phyloP scores from a whole-genome alignment of 352 stramenopile genomes.

The Phytophthora pluvialis region DNA sequence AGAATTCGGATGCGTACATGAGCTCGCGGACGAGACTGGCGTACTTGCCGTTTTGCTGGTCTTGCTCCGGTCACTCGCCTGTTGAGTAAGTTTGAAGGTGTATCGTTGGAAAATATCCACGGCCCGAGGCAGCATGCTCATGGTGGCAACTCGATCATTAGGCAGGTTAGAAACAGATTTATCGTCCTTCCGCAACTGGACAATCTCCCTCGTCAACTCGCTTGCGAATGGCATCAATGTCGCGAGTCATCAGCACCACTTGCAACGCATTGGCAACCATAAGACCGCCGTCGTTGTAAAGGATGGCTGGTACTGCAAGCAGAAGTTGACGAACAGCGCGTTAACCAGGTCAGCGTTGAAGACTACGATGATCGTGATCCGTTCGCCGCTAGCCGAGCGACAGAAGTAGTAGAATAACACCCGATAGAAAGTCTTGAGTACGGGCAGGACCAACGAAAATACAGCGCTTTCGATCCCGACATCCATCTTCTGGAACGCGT shows the following conservation, averaged over 20 bases:
- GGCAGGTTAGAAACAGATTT: background rate
- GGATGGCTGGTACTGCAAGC: constrained; percentile 38
- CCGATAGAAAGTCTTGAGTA: constrained; percentile 13
- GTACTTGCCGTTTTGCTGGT: constrained; percentile 2
- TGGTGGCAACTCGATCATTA: constrained; percentile 1
- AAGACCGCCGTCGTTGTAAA: constrained; percentile 1
- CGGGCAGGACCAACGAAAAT: constrained; percentile 8
- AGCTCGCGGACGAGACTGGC: constrained; percentile 23
- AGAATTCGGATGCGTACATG: constrained; percentile 43
- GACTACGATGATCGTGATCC: constrained; percentile 32
- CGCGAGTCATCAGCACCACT: constrained; percentile 3
- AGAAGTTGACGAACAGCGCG: constrained; percentile 39
- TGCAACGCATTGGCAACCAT: constrained; percentile 11
- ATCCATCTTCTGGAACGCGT: constrained; percentile 12
- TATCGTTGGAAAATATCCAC: constrained; percentile 10
- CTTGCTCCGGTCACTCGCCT: background rate
- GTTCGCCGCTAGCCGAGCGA: constrained; percentile 22
- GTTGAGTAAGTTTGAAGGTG: background rate
- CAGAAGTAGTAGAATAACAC: constrained; percentile 24
- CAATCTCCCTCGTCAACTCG: constrained; percentile 4
- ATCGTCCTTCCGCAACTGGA: constrained; percentile 4
- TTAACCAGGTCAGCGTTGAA: constrained; percentile 44
- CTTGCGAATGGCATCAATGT: constrained; percentile 18
- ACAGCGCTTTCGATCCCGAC: constrained; percentile 1
- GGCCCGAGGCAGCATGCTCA: constrained; percentile 12